These are phyloP conservation scores for Cajanus cajan DNA, from an alignment of 306 rosid species.

Conservation along the genomic window DNA sequence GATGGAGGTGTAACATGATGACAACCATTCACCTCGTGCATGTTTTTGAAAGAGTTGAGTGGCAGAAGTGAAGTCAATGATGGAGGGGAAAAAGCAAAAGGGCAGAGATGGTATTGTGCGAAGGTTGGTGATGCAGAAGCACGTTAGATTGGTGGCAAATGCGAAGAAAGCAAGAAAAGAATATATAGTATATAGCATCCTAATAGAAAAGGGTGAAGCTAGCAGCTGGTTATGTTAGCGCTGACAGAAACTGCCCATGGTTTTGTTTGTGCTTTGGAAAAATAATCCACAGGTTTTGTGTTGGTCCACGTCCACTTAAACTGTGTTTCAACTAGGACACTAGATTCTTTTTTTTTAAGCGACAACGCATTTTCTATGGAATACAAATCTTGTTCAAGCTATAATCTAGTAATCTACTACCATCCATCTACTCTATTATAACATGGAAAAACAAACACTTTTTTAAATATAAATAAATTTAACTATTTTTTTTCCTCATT, in stretches of 20 bases:
- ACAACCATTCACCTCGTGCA: constrained; percentile 4
- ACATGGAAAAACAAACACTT: too few relatives aligned
- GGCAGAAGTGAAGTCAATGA: constrained; percentile 17
- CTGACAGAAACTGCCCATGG: constrained; percentile 80
- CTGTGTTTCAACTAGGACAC: constrained; percentile 16
- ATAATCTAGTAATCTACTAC: too few relatives aligned
- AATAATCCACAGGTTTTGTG: constrained; percentile 40
- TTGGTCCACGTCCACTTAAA: not conserved
- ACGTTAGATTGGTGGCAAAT: not conserved
- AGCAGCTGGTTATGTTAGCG: constrained; percentile 54
- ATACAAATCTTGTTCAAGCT: too few relatives aligned
- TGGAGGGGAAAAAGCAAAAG: not conserved
- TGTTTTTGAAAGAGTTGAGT: not conserved
- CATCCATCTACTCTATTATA: too few relatives aligned
- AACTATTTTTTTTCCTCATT: too few relatives aligned
- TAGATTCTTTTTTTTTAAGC: not conserved
- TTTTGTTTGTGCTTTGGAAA: constrained; percentile 47
- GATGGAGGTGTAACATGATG: constrained; percentile 11
- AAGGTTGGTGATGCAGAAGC: not conserved
- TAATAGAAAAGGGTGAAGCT: constrained; percentile 28
- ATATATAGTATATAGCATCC: constrained; percentile 2
- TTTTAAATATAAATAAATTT: too few relatives aligned
- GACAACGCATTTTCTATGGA: too few relatives aligned
- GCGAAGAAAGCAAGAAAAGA: not conserved
- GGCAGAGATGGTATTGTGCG: not conserved